Base-by-base conservation (phyloP, 768 basidiomycete genomes). In the Mycena floridula region DNA sequence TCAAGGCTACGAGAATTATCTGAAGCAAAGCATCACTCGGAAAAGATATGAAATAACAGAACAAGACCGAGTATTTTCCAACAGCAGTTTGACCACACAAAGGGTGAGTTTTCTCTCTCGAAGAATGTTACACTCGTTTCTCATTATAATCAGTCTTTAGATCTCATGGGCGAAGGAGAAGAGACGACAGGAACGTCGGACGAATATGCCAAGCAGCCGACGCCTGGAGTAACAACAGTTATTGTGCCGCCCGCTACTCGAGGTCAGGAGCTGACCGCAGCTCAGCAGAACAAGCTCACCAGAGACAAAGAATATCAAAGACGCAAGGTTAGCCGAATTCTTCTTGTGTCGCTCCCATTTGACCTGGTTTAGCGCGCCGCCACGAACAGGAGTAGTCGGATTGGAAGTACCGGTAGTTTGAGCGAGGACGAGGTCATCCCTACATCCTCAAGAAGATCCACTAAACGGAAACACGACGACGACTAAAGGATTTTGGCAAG, bases 291-390 rank as follows among this genome's bases (percentile, higher is more conserved):
- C 63, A 84, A 83, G 62, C 56, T 51, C 7, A 66, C 79, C 38
- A 70, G 86, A n/a, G 88, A 89, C 55, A 73, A 82, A 48, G 85
- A 89, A 53, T 90, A 89, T 56, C 87, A 89, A 58, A 66, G 88
- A 45, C 79, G 78, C 62, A 89, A 88, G n/a, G n/a, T n/a, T n/a
- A n/a, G n/a, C n/a, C n/a, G n/a, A n/a, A n/a, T n/a, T n/a, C n/a
- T n/a, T n/a, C n/a, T n/a, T n/a, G n/a, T n/a, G n/a, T n/a, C n/a
- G n/a, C n/a, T n/a, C n/a, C n/a, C n/a, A n/a, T n/a, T n/a, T n/a
- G n/a, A n/a, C n/a, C n/a, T n/a, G n/a, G n/a, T n/a, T n/a, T n/a
- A n/a, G n/a, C n/a, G n/a, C n/a, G n/a, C n/a, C 12, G 76, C 68
- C 30, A 61, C 64, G 37, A 62, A 60, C 50, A 74, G 72, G 9